Base-by-base conservation (phyloP, 208 protist genomes). In the Leishmania amazonensis region DNA sequence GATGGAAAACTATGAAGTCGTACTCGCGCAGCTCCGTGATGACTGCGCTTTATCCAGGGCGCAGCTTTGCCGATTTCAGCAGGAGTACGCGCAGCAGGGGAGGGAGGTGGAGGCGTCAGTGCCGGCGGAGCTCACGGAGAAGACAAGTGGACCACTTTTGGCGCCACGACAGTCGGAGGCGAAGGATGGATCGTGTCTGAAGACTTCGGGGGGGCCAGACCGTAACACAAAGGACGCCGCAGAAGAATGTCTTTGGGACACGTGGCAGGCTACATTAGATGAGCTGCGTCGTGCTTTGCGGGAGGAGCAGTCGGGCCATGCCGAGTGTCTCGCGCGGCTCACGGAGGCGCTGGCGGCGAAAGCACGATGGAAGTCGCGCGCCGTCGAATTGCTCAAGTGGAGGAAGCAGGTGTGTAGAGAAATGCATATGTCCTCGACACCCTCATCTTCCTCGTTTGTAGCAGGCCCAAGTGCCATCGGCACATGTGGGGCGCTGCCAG, bases 1-100 rank as follows among this genome's bases (percentile, higher is more conserved):
- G 1, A 76, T 96, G 35, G 86, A 89, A n/a, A 79, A 83, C 38
- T 80, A 83, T 60, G 85, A 89, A 64, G 65, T 42, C 38, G 78
- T 82, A 13, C 40, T 87, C 3, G 58, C 71, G 57, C 78, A 79
- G 24, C 79, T 88, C 31, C 84, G 83, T 13, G 81, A 84, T 31
- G 80, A 74, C 53, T 81, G 86, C 28, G 40, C 75, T 3, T 47
- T 47, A 24, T 60, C 78, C 13, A 67, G 58, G 24, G 77, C 71
- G 4, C 38, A 75, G 57, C 73, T 82, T 65, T 78, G 68, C 38
- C 81, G 62, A 58, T 49, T 45, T 31, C 76, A 65, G 51, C 72
- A 54, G 45, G 70, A 68, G 24, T 40, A 62, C 45, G 51, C 58
- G 31, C 68, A 83, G 45, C 72, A 53, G 5, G 58, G 75, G 70